Base-by-base conservation (phyloP, 176 grass and related monocot genomes). In the Bromus sterilis region DNA sequence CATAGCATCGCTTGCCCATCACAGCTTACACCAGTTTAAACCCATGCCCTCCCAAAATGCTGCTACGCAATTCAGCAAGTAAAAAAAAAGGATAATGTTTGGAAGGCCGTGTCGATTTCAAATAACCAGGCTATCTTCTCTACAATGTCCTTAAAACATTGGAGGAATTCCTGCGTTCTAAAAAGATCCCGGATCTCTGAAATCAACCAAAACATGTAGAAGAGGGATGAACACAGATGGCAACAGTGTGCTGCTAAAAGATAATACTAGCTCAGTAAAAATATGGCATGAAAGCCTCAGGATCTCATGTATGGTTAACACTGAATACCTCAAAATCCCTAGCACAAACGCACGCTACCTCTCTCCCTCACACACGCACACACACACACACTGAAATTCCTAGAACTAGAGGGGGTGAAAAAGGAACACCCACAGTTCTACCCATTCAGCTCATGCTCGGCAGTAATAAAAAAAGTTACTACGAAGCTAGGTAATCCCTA, bases 321-420 rank as follows among this genome's bases (percentile, higher is more conserved):
- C 5, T 33, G 79, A 78, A 78, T 11, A 55, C 24, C 68, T 55
- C 35, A 15, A 24, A 88, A 29, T 83, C 66, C 18, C 43, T 71
- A 78, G 30, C 23, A 63, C 6, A 37, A 40, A 48, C 28, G 6
- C 53, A 28, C 6, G 18, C 68, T 70, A 15, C 23, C 68, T 6
- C 55, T 4, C 61, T 6, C 2, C 15, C 67, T 1, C 6, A 12
- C 9, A 1, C 72, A 25, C 35, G 0, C 69, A 12, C 56, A 1
- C 61, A 7, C 35, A 37, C 3, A 59, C 34, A 44, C 37, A 70
- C 79, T 77, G 73, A 74, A 53, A 25, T 42, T 56, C 86, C 86
- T 82, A 64, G 86, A 88, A 74, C 86, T 34, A 83, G 24, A 78
- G 62, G 65, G 55, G 71, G 79, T 44, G 28, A 87, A 87, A 87